Evolutionary conservation across 257 asterid species (phyloP).

Genomic region (Solanum medicagineum): DNA sequence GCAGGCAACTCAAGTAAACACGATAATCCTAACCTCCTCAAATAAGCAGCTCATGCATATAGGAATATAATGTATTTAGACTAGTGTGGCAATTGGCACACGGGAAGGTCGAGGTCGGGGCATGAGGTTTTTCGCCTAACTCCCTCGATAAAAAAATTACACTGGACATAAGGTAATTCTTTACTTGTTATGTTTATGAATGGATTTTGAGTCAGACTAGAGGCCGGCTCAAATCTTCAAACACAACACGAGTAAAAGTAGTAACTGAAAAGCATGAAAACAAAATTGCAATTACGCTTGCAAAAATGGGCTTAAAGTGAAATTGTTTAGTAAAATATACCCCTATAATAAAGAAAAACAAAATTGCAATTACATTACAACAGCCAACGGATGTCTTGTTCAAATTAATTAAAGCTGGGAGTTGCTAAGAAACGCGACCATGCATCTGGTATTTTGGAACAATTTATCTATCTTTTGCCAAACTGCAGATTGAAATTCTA

Average conservation of each 20-base stretch:
- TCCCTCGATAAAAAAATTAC: neutral
- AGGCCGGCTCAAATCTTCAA: neutral
- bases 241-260: too few species aligned
- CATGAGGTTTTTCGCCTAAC: neutral
- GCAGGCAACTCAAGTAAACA: too few species aligned
- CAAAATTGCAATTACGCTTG: neutral
- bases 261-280: neutral
- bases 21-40: too few species aligned
- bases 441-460: constrained; percentile 70
- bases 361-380: neutral
- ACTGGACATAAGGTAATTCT: neutral
- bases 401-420: constrained; percentile 45
- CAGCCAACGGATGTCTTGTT: neutral
- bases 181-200: neutral
- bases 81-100: neutral
- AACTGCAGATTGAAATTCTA: constrained; percentile 50
- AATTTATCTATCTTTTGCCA: constrained; percentile 67
- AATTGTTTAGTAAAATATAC: neutral
- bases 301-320: neutral
- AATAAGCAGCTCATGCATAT: too few species aligned
- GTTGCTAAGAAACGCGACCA: constrained; percentile 70
- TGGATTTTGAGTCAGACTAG: neutral
- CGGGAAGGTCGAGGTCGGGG: neutral
- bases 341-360: neutral
- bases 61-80: neutral